Evolutionary conservation across 1,284 basidiomycete genomes (phyloP).

Genomic region (Laetiporus sulphureus): DNA sequence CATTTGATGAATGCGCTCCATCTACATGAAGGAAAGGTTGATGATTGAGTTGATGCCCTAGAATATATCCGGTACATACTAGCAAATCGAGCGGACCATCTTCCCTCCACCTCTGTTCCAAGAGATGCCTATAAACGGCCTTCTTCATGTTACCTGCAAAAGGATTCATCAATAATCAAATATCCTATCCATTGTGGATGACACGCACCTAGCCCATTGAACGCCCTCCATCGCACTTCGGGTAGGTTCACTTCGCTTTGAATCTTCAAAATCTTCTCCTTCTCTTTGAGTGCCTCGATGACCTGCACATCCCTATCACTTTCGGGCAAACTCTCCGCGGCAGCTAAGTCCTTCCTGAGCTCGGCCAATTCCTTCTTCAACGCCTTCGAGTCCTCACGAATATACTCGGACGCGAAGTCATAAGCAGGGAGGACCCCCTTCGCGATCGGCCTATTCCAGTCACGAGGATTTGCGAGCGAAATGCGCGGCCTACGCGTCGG

Average conservation of each 20-base stretch:
- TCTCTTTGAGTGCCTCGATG: constrained; percentile 31
- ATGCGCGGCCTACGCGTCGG: constrained; percentile 38
- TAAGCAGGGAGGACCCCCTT: constrained; percentile 73
- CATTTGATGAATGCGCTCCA: constrained; percentile 91
- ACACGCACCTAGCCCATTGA: constrained; percentile 66
- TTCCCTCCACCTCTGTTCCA: constrained; percentile 82
- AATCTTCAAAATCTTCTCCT: constrained; percentile 34
- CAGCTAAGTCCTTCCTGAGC: constrained; percentile 28
- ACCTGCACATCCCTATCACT: constrained; percentile 29
- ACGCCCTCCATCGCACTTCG: constrained; percentile 67
- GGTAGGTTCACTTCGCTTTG: constrained; percentile 71
- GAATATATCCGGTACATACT: constrained; percentile 36
- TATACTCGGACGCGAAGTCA: constrained; percentile 70
- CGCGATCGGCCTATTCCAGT: constrained; percentile 65
- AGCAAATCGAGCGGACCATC: constrained; percentile 80
- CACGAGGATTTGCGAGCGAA: constrained; percentile 40
- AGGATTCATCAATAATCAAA: too few species aligned
- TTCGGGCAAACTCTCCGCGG: constrained; percentile 16
- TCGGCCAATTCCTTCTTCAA: constrained; percentile 40
- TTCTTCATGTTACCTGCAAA: constrained; percentile 61
- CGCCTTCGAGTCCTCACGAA: constrained; percentile 42
- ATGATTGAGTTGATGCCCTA: too few species aligned
- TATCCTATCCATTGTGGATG: too few species aligned
- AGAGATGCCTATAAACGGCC: constrained; percentile 71
- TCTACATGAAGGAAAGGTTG: constrained; percentile 44